These are phyloP conservation scores for Aspergillus wentii DNA, from an alignment of 495 filamentous ascomycete species.

Conservation along the genomic window DNA sequence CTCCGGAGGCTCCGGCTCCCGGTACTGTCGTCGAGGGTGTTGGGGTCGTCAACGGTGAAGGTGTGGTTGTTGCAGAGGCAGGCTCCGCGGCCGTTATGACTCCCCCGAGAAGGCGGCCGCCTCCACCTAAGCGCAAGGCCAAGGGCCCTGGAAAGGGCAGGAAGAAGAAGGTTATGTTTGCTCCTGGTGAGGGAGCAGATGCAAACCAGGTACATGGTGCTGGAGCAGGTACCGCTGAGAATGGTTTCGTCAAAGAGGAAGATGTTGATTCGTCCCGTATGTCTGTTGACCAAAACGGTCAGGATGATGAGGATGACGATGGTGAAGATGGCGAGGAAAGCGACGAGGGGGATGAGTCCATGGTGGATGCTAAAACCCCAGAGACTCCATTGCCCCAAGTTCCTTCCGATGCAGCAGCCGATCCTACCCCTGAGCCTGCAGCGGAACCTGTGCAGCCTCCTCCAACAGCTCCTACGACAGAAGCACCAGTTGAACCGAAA, in stretches of 20 bases:
- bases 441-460: constrained; percentile 12
- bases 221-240: constrained; percentile 17
- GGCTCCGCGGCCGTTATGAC: constrained; percentile 36
- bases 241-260: constrained; percentile 18
- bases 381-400: constrained; percentile 28
- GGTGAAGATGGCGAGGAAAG: constrained; percentile 49
- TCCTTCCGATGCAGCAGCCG: constrained; percentile 16
- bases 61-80: constrained; percentile 54
- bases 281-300: constrained; percentile 35
- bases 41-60: constrained; percentile 55
- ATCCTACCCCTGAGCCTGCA: constrained; percentile 12
- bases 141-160: constrained; percentile 64
- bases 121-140: constrained; percentile 70
- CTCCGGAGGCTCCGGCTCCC: constrained; percentile 45
- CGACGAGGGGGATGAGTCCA: constrained; percentile 53
- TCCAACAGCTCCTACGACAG: neutral
- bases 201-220: constrained; percentile 29
- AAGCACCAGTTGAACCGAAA: constrained; percentile 5
- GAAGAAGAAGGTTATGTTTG: constrained; percentile 60
- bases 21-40: constrained; percentile 60
- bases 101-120: constrained; percentile 56
- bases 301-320: constrained; percentile 34
- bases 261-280: constrained; percentile 29
- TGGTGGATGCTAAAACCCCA: constrained; percentile 46
- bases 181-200: constrained; percentile 37